phyloP scores from a whole-genome alignment of 1,284 basidiomycete genomes.

The Amylostereum areolatum region DNA sequence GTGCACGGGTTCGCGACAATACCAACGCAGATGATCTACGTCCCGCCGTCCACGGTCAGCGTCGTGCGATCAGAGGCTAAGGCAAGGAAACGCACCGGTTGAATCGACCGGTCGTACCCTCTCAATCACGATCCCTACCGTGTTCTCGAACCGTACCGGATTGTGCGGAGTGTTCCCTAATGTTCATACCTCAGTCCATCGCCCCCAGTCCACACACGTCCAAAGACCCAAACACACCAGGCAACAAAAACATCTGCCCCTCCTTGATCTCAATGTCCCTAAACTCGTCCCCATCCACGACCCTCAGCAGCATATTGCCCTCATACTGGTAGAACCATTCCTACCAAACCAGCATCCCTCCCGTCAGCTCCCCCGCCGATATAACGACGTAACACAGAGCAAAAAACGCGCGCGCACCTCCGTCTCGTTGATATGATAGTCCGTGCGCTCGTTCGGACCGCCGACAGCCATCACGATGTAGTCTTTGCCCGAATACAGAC shows the following conservation, averaged over 20 bases:
- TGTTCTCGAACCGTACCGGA: slow-evolving; percentile 86
- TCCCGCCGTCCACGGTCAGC: slow-evolving; percentile 4
- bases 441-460: slow-evolving; percentile 87
- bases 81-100: slow-evolving; percentile 35
- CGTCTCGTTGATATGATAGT: slow-evolving; percentile 92
- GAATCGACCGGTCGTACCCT: slow-evolving; percentile 71
- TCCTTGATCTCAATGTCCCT: slow-evolving; percentile 87
- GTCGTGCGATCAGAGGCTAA: not conserved
- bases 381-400: not conserved
- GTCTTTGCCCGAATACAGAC: slow-evolving; percentile 79
- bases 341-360: slow-evolving; percentile 26
- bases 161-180: slow-evolving; percentile 93
- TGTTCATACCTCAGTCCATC: not conserved
- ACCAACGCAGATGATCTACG: slow-evolving; percentile 92
- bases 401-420: slow-evolving; percentile 45
- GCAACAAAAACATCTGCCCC: slow-evolving; percentile 94
- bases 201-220: not conserved
- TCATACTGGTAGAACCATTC: slow-evolving; percentile 98
- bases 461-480: slow-evolving; percentile 91
- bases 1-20: slow-evolving; percentile 73
- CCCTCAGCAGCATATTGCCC: slow-evolving; percentile 83
- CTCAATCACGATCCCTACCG: slow-evolving; percentile 93
- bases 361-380: not conserved
- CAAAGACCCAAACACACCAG: slow-evolving; percentile 46
- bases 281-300: slow-evolving; percentile 85